These are phyloP conservation scores for Sphagnum contortum DNA, from an alignment of 225 moss, liverwort and hornwort species.

Conservation along the genomic window DNA sequence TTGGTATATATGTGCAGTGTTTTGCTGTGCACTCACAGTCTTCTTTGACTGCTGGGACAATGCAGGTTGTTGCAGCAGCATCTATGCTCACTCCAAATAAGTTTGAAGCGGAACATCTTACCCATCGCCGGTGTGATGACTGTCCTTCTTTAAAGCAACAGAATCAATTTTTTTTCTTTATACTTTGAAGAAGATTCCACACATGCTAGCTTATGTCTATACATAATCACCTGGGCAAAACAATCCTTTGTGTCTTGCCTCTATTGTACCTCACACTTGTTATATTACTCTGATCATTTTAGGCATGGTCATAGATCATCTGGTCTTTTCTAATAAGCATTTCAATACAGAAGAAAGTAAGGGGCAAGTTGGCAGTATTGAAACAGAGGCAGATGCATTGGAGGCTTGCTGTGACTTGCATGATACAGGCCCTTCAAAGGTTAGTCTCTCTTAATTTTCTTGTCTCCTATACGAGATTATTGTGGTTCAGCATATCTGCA, in stretches of 20 bases:
- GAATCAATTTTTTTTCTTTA: neutral
- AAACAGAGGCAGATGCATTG: conserved; percentile 68
- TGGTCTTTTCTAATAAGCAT: neutral
- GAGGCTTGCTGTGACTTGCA: conserved; percentile 68
- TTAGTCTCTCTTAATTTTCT: conserved; percentile 10
- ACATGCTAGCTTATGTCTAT: too few species aligned
- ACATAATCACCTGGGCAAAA: too few species aligned
- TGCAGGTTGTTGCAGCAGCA: conserved; percentile 64
- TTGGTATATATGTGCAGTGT: too few species aligned
- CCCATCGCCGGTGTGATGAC: conserved; percentile 48
- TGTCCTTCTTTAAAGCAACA: conserved; percentile 3
- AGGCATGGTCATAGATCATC: neutral
- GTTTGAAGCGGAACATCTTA: conserved; percentile 82
- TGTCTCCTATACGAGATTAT: neutral
- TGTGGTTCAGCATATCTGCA: too few species aligned
- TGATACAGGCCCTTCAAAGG: conserved; percentile 82
- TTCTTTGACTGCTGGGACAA: neutral
- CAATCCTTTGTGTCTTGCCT: too few species aligned
- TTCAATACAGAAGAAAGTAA: too few species aligned
- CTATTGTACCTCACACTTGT: neutral
- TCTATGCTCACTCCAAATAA: conserved; percentile 86
- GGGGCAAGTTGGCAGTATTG: conserved; percentile 42
- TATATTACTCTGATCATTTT: neutral
- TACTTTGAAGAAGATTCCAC: too few species aligned
- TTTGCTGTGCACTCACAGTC: too few species aligned